These are phyloP conservation scores for Nemania serpens DNA, from an alignment of 2,329 filamentous ascomycete genomes.

Conservation along the genomic window DNA sequence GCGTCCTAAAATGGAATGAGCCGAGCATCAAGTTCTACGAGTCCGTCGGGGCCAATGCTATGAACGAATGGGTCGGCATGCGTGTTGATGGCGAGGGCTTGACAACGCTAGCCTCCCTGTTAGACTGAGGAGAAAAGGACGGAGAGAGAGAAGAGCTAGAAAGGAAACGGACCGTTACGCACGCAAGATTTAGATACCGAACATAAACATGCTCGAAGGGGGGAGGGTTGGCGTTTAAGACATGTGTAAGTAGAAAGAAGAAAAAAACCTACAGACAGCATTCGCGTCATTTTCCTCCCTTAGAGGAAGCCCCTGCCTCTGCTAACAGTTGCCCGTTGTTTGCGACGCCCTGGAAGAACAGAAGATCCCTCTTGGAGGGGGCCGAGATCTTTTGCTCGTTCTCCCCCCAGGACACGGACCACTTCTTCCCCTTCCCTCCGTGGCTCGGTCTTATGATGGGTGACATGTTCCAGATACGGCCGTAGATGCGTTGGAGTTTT, in stretches of 20 bases:
- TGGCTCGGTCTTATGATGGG: slow-evolving; percentile 45
- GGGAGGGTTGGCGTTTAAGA: neutral
- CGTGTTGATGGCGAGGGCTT: slow-evolving; percentile 71
- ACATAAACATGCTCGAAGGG: too few species aligned
- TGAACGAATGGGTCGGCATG: slow-evolving; percentile 77
- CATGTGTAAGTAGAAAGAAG: neutral
- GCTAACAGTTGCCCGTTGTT: slow-evolving; percentile 30
- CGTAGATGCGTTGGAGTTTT: slow-evolving; percentile 52
- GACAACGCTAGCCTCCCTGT: slow-evolving; percentile 59
- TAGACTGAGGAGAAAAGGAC: slow-evolving; percentile 35
- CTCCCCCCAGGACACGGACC: slow-evolving; percentile 53
- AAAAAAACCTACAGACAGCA: neutral
- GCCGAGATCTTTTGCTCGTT: slow-evolving; percentile 35
- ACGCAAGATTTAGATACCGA: neutral
- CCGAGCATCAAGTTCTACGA: slow-evolving; percentile 88
- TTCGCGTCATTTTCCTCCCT: neutral
- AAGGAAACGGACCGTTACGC: neutral
- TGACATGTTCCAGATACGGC: slow-evolving; percentile 35
- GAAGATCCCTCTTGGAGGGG: slow-evolving; percentile 43
- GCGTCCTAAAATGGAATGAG: slow-evolving; percentile 90
- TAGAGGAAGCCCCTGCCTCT: neutral
- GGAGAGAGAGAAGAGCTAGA: neutral
- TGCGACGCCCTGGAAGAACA: slow-evolving; percentile 56
- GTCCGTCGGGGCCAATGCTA: slow-evolving; percentile 66
- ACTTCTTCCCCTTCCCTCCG: slow-evolving; percentile 33